phyloP scores from a whole-genome alignment of 371 early-diverging fungal species.

The Mortierella sp. region DNA sequence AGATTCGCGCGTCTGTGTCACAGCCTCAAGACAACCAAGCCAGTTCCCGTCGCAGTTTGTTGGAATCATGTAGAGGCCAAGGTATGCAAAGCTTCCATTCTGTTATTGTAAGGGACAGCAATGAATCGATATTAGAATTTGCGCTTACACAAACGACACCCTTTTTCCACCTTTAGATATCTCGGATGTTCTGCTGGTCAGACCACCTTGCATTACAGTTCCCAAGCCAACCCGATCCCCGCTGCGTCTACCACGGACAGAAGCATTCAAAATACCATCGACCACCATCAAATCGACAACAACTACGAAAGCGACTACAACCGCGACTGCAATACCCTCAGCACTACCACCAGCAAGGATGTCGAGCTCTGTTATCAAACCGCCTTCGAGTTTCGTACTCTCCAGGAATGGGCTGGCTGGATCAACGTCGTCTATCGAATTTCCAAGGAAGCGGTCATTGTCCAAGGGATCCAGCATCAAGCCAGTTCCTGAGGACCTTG shows the following conservation, averaged over 20 bases:
- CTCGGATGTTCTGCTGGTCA: conserved; percentile 9
- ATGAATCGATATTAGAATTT: too few species aligned
- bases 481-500: conserved; percentile 17
- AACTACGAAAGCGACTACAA: background rate
- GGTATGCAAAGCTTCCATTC: background rate
- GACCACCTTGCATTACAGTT: background rate
- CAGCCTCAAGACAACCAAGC: background rate
- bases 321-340: background rate
- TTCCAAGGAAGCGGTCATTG: conserved; percentile 1
- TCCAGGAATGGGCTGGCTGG: background rate
- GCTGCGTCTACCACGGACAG: background rate
- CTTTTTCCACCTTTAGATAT: background rate
- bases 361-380: conserved; percentile 7
- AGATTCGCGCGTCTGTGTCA: background rate
- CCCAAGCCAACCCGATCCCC: background rate
- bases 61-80: background rate
- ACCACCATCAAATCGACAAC: background rate
- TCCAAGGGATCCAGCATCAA: background rate
- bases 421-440: background rate
- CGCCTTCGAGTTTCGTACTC: conserved; percentile 1
- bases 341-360: background rate
- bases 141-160: background rate
- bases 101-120: too few species aligned
- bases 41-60: background rate
- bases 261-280: background rate